These are phyloP conservation scores for Starmerella lactis-condensi DNA, from an alignment of 805 yeast species.

Conservation along the genomic window DNA sequence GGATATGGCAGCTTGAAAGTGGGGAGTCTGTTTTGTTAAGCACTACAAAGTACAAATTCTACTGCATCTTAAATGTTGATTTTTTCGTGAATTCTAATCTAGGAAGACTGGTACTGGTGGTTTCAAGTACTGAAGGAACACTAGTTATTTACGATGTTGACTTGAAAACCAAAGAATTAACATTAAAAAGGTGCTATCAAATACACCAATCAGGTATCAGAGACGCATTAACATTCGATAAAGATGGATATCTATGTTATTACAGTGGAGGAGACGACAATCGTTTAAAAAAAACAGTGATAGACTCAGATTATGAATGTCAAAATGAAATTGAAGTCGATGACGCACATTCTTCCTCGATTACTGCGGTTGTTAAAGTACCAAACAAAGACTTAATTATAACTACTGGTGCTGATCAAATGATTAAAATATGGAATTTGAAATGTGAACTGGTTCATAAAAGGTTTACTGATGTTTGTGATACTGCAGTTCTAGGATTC, in stretches of 20 bases:
- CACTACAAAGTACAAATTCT: constrained; percentile 48
- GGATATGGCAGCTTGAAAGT: constrained; percentile 36
- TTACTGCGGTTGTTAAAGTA: constrained; percentile 39
- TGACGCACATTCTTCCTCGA: constrained; percentile 70
- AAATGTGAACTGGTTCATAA: constrained; percentile 24
- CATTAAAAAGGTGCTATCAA: constrained; percentile 21
- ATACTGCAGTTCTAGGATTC: constrained; percentile 53
- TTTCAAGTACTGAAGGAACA: constrained; percentile 73
- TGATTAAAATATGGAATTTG: constrained; percentile 44
- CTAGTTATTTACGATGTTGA: constrained; percentile 40
- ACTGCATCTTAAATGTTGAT: constrained; percentile 54
- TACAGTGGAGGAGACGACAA: constrained; percentile 91
- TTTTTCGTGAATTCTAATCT: constrained; percentile 26
- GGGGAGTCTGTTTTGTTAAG: constrained; percentile 21
- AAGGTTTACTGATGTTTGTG: constrained; percentile 67
- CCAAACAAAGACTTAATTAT: constrained; percentile 19
- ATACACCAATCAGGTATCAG: constrained; percentile 80
- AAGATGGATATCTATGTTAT: constrained; percentile 19
- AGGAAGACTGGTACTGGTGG: constrained; percentile 26
- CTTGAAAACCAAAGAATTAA: constrained; percentile 13
- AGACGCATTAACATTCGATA: constrained; percentile 24
- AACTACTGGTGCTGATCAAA: constrained; percentile 73
- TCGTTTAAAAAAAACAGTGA: constrained; percentile 31
- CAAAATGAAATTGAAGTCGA: constrained; percentile 14
- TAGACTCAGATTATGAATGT: constrained; percentile 22